A percentile compares a stretch with the other conserved stretches of the same genome.
These are phyloP conservation scores for Marsdenia floribunda DNA, from an alignment of 257 asterid genomes.

Conservation along the genomic window DNA sequence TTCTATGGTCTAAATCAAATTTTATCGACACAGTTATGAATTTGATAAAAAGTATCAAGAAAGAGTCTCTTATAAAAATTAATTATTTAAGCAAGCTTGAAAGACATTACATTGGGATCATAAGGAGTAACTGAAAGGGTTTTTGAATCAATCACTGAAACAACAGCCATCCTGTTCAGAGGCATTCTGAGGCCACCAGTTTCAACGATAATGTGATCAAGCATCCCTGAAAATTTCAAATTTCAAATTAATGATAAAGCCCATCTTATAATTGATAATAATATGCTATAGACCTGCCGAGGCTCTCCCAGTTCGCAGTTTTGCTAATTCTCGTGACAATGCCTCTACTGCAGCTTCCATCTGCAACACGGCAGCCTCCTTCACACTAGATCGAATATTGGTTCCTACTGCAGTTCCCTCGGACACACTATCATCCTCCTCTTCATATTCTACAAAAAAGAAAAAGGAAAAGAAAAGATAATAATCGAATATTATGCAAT, in stretches of 20 bases:
- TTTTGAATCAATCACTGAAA: conserved; percentile 81
- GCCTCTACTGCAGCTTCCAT: conserved; percentile 90
- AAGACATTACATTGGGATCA: conserved; percentile 62
- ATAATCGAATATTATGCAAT: not conserved
- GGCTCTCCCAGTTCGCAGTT: conserved; percentile 90
- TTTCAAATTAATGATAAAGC: not conserved
- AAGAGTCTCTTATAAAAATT: not conserved
- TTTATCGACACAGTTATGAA: not conserved
- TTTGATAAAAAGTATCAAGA: not conserved
- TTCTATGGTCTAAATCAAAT: not conserved
- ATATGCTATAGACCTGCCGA: conserved; percentile 46
- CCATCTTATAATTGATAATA: not conserved
- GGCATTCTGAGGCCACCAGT: conserved; percentile 67
- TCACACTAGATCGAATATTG: conserved; percentile 42
- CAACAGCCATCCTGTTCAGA: conserved; percentile 79
- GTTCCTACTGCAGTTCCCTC: conserved; percentile 12
- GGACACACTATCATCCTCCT: conserved; percentile 33
- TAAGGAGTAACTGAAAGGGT: conserved; percentile 80
- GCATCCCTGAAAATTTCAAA: conserved; percentile 59
- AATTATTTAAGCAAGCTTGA: not conserved
- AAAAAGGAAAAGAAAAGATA: not conserved
- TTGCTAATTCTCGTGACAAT: conserved; percentile 72
- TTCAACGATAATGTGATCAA: conserved; percentile 91
- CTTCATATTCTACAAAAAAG: conserved; percentile 31
- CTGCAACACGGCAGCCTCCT: conserved; percentile 51